A percentile compares a stretch with the other conserved stretches of the same genome.
Evolutionary conservation across 495 filamentous ascomycete genomes (phyloP).

Genomic region (Parathielavia appendiculata): DNA sequence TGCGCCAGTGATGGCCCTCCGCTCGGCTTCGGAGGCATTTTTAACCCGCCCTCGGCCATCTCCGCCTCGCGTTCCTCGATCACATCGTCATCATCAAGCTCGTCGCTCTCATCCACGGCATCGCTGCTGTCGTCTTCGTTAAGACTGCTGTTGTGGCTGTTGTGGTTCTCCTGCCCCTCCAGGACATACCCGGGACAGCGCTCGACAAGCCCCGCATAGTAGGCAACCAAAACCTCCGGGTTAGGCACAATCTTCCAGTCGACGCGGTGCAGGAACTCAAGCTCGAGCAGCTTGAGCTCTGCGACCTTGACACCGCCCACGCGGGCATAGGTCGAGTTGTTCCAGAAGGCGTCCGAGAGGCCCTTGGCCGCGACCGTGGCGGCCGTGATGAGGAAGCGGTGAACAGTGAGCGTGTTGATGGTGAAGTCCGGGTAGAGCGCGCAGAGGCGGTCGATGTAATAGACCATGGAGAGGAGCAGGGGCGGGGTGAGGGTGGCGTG

Average conservation of each 20-base stretch:
- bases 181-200: conserved; percentile 45
- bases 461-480: conserved; percentile 98
- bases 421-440: conserved; percentile 88
- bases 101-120: conserved; percentile 23
- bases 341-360: conserved; percentile 94
- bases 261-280: conserved; percentile 86
- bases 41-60: neutral
- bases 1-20: neutral
- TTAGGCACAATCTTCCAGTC: conserved; percentile 97
- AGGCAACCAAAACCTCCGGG: conserved; percentile 86
- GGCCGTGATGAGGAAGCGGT: conserved; percentile 92
- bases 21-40: neutral
- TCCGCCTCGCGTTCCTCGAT: neutral
- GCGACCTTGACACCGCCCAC: conserved; percentile 86
- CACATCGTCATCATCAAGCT: conserved; percentile 18
- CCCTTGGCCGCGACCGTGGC: conserved; percentile 95
- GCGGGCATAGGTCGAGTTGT: conserved; percentile 88
- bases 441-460: conserved; percentile 96
- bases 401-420: conserved; percentile 89
- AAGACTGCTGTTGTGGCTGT: conserved; percentile 19
- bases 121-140: conserved; percentile 20
- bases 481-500: conserved; percentile 91
- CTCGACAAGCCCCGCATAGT: conserved; percentile 80
- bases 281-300: conserved; percentile 86
- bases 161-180: conserved; percentile 31